A percentile compares a stretch with the other conserved stretches of the same genome.
These are phyloP conservation scores for Teunomyces lycoperdinae DNA, from an alignment of 805 yeast species.

Conservation along the genomic window DNA sequence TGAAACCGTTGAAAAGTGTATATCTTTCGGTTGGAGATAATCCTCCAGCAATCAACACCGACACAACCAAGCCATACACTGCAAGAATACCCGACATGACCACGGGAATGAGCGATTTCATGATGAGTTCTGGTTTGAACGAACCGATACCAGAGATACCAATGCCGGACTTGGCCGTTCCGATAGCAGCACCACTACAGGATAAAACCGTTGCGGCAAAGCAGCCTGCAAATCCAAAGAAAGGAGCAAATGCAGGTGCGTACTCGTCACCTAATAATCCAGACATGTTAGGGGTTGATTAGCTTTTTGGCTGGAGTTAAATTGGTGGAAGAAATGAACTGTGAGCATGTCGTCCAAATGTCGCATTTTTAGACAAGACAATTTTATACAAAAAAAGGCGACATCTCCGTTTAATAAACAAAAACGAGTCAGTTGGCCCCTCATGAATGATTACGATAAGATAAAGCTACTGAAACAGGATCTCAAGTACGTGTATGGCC, in stretches of 20 bases:
- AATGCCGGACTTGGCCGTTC: constrained; percentile 96
- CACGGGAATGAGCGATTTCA: constrained; percentile 94
- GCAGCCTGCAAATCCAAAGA: constrained; percentile 97
- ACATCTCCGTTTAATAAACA: neutral
- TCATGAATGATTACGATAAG: constrained; percentile 29
- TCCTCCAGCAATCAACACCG: constrained; percentile 92
- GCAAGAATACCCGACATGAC: constrained; percentile 98
- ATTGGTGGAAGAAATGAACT: constrained; percentile 3
- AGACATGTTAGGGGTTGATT: constrained; percentile 4
- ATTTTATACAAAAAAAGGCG: neutral
- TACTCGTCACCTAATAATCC: constrained; percentile 50
- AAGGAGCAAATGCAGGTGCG: constrained; percentile 92
- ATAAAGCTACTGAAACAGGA: constrained; percentile 53
- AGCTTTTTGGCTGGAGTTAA: neutral
- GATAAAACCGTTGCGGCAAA: constrained; percentile 87
- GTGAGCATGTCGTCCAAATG: constrained; percentile 1
- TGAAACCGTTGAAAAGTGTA: constrained; percentile 91
- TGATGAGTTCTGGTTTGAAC: constrained; percentile 93
- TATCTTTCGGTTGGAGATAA: constrained; percentile 75
- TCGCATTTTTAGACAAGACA: neutral
- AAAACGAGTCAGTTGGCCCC: neutral
- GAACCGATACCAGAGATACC: constrained; percentile 99
- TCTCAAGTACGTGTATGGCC: constrained; percentile 45
- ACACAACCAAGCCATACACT: constrained; percentile 94
- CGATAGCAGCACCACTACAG: constrained; percentile 98